Evolutionary conservation across 2,329 filamentous ascomycete species (phyloP), one percentile per base, ranked within the genome.

Genomic region (Chaetothyriales sp.): DNA sequence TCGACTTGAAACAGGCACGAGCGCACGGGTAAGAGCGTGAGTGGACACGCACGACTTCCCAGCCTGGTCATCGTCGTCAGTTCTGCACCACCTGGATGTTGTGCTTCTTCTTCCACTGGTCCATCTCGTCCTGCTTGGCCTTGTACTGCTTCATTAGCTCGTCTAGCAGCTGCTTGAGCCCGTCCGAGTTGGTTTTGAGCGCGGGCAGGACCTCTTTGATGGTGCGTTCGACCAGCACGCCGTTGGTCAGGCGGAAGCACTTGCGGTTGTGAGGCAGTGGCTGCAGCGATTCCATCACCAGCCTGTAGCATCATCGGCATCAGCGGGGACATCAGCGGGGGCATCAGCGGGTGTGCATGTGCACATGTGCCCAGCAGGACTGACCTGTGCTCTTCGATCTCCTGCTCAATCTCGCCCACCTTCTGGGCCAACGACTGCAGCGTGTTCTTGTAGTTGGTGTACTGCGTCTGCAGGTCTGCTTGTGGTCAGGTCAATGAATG

Each of bases 241-340:
- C 92, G 68, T 98, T 97, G 68, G 98, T 94, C 80, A 98, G 88
- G 62, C 92, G 89, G 72, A 97, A 98, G 72, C 90, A 97, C 73
- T 95, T 98, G 63, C 92, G 86, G 60, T 94, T 85, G 58, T 76
- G 78, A 1, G 86, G 77, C 20, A 97, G 78, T 46, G 89, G 89
- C 54, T 84, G 78, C 57, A 98, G 73, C 2, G 90, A 97, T 66
- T 97, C 90, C 49, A 97, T 79, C 33, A 98, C 92, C 59, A 97
- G 85, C 70, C 92, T 97, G 56, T 22, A 43, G 20, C 40, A 19
- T 4, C 9, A 46, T 53, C 37, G 50, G 45, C 15, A 44, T 44
- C 18, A 18, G 20, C 8, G 18, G 6, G 19, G 47, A 4, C 22
- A 33, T 37, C 18, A 44, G 22, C 9, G 13, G 37, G 5, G 20